phyloP scores from a whole-genome alignment of 1,284 basidiomycete species.

The Leccinum pallidistipes region DNA sequence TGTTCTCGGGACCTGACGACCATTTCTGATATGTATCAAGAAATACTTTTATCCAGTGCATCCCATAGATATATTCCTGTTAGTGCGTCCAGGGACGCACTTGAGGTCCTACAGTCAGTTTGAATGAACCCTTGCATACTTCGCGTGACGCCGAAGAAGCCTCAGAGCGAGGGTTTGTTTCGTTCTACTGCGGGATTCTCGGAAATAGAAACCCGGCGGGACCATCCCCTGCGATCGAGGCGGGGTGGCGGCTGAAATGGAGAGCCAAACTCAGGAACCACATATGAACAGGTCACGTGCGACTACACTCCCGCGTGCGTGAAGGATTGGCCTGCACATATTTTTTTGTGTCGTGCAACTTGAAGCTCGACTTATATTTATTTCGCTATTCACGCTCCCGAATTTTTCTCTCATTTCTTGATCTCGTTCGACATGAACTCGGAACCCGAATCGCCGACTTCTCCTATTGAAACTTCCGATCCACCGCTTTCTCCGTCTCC shows the following conservation, averaged over 20 bases:
- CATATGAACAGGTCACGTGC: not conserved
- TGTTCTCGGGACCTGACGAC: not conserved
- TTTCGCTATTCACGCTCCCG: not conserved
- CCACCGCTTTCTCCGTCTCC: slow-evolving; percentile 25
- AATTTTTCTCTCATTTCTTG: not conserved
- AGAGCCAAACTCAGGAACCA: too few species aligned
- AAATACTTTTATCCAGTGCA: not conserved
- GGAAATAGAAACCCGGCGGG: not conserved
- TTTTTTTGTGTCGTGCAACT: slow-evolving; percentile 1
- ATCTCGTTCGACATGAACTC: slow-evolving; percentile 19
- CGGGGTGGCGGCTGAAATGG: not conserved
- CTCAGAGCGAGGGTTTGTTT: not conserved
- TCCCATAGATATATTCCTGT: not conserved
- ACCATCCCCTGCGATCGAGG: not conserved
- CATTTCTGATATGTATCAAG: slow-evolving; percentile 1
- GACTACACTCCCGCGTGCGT: slow-evolving; percentile 16
- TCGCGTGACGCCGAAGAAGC: not conserved
- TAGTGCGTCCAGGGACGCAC: slow-evolving; percentile 8
- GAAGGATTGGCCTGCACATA: slow-evolving; percentile 14
- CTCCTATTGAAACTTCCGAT: slow-evolving; percentile 39
- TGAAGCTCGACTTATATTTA: not conserved
- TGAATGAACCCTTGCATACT: slow-evolving; percentile 16
- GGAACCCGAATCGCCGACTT: slow-evolving; percentile 24
- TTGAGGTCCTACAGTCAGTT: slow-evolving; percentile 12
- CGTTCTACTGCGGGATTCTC: not conserved